phyloP scores from a whole-genome alignment of 345 rosid genomes.

The Populus deltoides region DNA sequence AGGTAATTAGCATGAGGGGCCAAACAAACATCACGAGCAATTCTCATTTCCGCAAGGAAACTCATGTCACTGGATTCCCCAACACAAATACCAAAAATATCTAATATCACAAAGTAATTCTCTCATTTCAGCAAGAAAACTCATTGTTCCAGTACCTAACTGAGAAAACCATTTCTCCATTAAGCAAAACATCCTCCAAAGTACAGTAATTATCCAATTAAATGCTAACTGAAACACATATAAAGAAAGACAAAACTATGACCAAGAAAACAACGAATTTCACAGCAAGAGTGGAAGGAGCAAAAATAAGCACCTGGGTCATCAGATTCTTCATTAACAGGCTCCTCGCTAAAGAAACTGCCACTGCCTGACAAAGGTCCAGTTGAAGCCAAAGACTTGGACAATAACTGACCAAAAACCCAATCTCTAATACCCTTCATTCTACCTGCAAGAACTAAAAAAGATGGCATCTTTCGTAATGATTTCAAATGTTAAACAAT shows the following conservation, averaged over 20 bases:
- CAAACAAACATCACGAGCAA: not conserved
- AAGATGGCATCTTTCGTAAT: not conserved
- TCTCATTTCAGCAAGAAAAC: not conserved
- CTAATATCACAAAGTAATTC: not conserved
- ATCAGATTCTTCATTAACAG: constrained; percentile 32
- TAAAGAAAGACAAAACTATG: not conserved
- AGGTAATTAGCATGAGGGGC: not conserved
- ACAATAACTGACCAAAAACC: constrained; percentile 54
- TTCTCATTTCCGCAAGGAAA: constrained; percentile 1
- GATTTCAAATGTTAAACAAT: not conserved
- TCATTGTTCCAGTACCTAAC: not conserved
- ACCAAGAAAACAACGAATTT: not conserved
- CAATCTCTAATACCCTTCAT: constrained; percentile 88
- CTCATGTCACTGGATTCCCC: too few relatives aligned
- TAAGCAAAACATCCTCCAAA: not conserved
- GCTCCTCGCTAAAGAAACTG: constrained; percentile 36
- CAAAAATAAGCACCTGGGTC: constrained; percentile 38
- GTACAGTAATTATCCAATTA: not conserved
- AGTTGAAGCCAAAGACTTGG: constrained; percentile 59
- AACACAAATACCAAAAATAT: not conserved
- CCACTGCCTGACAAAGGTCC: constrained; percentile 53
- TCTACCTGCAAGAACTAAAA: constrained; percentile 15
- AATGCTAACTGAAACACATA: not conserved
- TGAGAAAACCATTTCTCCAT: not conserved
- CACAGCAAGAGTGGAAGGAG: not conserved